Percentiles rank a stretch among this genome's conserved stretches.
Conservation (phyloP, 345 rosid genomes). For the Citrus glauca region DNA sequence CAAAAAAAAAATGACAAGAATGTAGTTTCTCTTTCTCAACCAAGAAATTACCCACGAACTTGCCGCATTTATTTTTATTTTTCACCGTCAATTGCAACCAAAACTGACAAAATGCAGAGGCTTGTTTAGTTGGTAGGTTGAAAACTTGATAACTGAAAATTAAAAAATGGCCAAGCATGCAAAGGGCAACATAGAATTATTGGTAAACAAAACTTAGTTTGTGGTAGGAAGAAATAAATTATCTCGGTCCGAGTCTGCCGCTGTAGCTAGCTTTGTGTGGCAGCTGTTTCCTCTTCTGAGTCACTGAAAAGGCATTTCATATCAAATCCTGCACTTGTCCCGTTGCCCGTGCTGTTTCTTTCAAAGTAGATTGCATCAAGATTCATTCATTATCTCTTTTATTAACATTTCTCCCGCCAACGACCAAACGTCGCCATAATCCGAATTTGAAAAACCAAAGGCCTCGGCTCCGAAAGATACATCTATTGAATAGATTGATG, state of each 20-base stretch:
- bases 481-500: no score
- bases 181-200: neutral
- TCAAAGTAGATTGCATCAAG: constrained; percentile 20
- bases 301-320: constrained; percentile 1
- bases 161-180: neutral
- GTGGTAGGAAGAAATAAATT: neutral
- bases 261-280: neutral
- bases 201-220: neutral
- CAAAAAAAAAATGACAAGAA: no score
- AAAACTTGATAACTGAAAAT: neutral
- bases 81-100: no score
- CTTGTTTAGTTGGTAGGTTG: neutral
- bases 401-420: neutral
- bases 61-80: neutral
- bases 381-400: constrained; percentile 2
- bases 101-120: neutral
- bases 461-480: neutral
- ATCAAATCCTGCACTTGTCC: constrained; percentile 11
- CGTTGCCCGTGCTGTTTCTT: constrained; percentile 7
- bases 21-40: no score
- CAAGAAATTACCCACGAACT: neutral
- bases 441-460: neutral
- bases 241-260: neutral
- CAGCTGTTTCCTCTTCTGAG: neutral
- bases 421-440: neutral